Evolutionary conservation across 1,139 yeast species (phyloP).

Genomic region (Candida mesenterica): DNA sequence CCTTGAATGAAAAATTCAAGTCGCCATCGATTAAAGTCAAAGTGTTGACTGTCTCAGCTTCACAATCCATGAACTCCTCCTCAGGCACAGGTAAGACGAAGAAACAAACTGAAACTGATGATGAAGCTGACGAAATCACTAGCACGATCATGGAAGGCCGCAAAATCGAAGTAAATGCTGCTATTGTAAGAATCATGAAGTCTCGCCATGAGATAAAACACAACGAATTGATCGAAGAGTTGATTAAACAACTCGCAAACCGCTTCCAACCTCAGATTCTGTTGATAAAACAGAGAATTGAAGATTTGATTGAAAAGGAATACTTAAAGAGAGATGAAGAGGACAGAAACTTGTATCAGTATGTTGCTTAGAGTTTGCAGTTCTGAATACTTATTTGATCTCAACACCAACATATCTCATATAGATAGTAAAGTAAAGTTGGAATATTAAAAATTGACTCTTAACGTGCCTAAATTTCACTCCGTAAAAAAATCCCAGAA

Average conservation of each 20-base stretch:
- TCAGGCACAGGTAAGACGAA: slow-evolving; percentile 11
- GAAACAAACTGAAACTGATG: slow-evolving; percentile 39
- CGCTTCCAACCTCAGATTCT: slow-evolving; percentile 70
- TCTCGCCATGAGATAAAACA: slow-evolving; percentile 62
- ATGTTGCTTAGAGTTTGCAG: slow-evolving; percentile 71
- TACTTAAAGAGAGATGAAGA: slow-evolving; percentile 72
- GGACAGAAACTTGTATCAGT: slow-evolving; percentile 63
- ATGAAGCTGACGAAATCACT: slow-evolving; percentile 37
- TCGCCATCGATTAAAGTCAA: slow-evolving; percentile 73
- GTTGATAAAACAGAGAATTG: slow-evolving; percentile 75
- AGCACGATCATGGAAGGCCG: slow-evolving; percentile 41
- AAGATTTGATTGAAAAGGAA: slow-evolving; percentile 77
- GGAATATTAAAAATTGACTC: too few species aligned
- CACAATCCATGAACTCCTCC: slow-evolving; percentile 12
- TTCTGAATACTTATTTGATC: too few species aligned
- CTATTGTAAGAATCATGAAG: slow-evolving; percentile 86
- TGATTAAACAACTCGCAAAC: slow-evolving; percentile 57
- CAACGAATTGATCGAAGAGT: slow-evolving; percentile 64
- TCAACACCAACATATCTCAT: too few species aligned
- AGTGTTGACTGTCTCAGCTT: slow-evolving; percentile 64
- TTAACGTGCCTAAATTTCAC: too few species aligned
- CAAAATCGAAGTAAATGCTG: slow-evolving; percentile 75
- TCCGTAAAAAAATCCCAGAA: too few species aligned
- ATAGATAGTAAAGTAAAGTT: too few species aligned
- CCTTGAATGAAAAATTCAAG: slow-evolving; percentile 68